Base-by-base conservation (phyloP, 495 filamentous ascomycete genomes). In the Pyrenula massariospora region DNA sequence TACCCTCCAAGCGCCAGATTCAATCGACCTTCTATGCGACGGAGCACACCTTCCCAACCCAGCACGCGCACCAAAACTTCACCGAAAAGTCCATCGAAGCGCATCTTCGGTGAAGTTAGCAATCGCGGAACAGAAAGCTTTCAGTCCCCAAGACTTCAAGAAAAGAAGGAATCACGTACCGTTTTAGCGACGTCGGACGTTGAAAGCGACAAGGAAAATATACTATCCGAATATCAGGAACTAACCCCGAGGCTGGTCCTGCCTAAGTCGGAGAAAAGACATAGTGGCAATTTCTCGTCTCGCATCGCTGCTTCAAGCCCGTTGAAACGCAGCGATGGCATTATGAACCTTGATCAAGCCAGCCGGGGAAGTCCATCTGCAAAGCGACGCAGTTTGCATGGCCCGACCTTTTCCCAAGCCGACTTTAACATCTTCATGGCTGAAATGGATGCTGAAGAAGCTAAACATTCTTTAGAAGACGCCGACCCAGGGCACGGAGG, bases 261-360 rank as follows among this genome's bases (percentile, higher is more conserved):
- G 10, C 22, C 50, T 19, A 52, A 20, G 19, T 52, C 50, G 10
- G 74, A 77, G 57, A 77, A 77, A 60, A 66, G 74, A 49, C 69
- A 72, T 12, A 77, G 73, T 60, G 74, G 72, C 2, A 74, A 70
- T 10, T 73, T 76, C 31, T 42, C 54, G 70, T 66, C 21, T 63
- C 72, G 12, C 71, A 77, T 25, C 72, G 84, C 77, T 20, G 83
- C 86, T 51, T 83, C 86, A 24, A 96, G 92, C 65, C 93, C 93
- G 0, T 71, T 98, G 50, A 97, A 97, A 72, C 82, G 94, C 52
- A 94, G 84, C 62, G 93, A 98, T 68, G 85, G 87, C 3, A 85
- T 86, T 12, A 93, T 95, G 87, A 87, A 88, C 63, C 68, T 94
- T 12, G 92, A 94, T 59, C 84, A 86, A 53, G 72, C 82, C 15